Base-by-base conservation (phyloP, 2,329 filamentous ascomycete genomes). In the Periconia macrospinosa region DNA sequence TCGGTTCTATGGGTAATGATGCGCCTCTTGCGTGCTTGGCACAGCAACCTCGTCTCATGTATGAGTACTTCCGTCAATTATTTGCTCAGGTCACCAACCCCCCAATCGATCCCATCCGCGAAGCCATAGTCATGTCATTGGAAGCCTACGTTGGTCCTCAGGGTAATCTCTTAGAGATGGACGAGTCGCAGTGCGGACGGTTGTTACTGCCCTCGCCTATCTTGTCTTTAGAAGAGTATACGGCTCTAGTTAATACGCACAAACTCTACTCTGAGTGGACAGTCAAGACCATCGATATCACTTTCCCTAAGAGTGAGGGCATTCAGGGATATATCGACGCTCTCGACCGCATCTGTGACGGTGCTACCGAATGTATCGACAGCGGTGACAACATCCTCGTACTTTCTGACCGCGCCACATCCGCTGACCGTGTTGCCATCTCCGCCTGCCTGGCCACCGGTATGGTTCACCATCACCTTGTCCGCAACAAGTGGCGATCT, bases 31-130 rank as follows among this genome's bases (percentile, higher is more conserved):
- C 93, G 49, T 96, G 92, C 75, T 81, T 97, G 71, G 90, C 93
- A n/a, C 85, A 90, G 61, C 90, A 92, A 58, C 92, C 93, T 63
- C 90, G 92, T 63, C 81, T 96, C 50, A 84, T 97, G 18, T 96
- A 90, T 75, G 93, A 97, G 75, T 97, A 97, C 79, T 97, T 97
- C 87, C 87, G 93, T 58, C 91, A 97, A 79, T 87, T 97, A 42
- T 97, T 97, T 74, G 93, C 93, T 10, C 93, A 97, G 78, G 93
- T 97, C 73, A 97, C 93, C 57, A 97, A 97, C 76, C 93, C 93
- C 63, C 93, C 93, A 14, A 97, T 97, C 69, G 93, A 97, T 70
- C 93, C 93, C 30, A 97, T 97, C 66, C 85, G 93, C 75, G 93
- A 97, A 81, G 93, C 92, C 27, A 94, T 97, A 68, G 93, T 97